Evolutionary conservation across 441 rosid genomes (phyloP), one percentile per base, ranked within the genome.

Genomic region (Adansonia madagascariensis): DNA sequence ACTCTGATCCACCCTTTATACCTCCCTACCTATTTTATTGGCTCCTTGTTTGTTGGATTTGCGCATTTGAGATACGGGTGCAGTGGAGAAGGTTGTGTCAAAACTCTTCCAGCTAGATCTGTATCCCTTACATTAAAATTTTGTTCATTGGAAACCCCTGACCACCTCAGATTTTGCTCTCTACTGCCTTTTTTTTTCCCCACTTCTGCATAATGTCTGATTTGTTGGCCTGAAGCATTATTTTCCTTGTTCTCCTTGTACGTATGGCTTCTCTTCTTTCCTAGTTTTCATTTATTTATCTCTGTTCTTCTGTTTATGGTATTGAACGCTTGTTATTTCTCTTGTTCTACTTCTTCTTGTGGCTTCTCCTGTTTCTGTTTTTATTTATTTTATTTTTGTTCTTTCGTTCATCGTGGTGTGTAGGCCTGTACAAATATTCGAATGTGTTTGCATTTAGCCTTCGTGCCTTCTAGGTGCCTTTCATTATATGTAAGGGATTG

Each of bases 41-140:
- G 47, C 46, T 71, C 46, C 61, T 71, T 71, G 41, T 46, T 69
- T 49, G 41, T 35, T 71, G 62, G 61, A n/a, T 53, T n/a, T 31
- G 49, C 22, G 8, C 8, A 14, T 71, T 31, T n/a, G 27, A 50
- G 75, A 2, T 47, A 52, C 17, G 47, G 60, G 46, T 53, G 24
- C 2, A 2, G 0, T 8, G n/a, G 46, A 15, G 3, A 49, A 46
- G 8, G 8, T 5, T 71, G 24, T 52, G 27, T 50, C 18, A 70
- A 8, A 39, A 9, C n/a, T n/a, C 47, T 71, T 31, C 60, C 74
- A 15, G 6, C 61, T 70, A 52, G 46, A 52, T 71, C 7, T 53
- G 74, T 52, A 9, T 71, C 60, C 27, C 46, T 70, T 71, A 20
- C 1, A 6, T 7, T 70, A 24, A 71, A 31, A 10, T 56, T 56